A percentile compares a stretch with the other conserved stretches of the same genome.
These are phyloP conservation scores for Glarea lozoyensis DNA, from an alignment of 495 filamentous ascomycete genomes.

Conservation along the genomic window DNA sequence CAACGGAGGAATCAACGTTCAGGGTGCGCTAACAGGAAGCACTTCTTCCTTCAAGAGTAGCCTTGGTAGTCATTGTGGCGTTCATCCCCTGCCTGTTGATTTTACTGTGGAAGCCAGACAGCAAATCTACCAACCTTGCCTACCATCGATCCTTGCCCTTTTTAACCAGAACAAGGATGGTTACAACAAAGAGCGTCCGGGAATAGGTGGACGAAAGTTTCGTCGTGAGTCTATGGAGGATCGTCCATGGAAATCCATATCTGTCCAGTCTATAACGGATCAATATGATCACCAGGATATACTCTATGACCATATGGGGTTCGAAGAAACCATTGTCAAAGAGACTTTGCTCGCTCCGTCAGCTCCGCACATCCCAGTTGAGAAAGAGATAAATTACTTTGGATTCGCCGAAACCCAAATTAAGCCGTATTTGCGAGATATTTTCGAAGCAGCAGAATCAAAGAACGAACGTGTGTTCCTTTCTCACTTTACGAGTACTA, in stretches of 20 bases:
- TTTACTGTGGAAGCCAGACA: conserved; percentile 35
- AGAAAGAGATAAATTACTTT: conserved; percentile 35
- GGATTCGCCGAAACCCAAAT: conserved; percentile 38
- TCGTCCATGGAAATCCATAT: conserved; percentile 34
- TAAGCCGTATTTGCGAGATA: conserved; percentile 32
- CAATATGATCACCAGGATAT: conserved; percentile 33
- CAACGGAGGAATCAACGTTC: conserved; percentile 35
- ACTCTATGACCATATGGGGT: conserved; percentile 32
- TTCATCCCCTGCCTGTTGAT: conserved; percentile 35
- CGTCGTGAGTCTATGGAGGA: conserved; percentile 2
- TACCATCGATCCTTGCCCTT: conserved; percentile 34
- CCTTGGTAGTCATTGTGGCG: conserved; percentile 36
- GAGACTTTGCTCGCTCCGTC: conserved; percentile 22
- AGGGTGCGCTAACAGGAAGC: conserved; percentile 32
- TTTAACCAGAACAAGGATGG: conserved; percentile 31
- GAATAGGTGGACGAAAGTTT: conserved; percentile 21
- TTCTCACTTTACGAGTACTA: conserved; percentile 37
- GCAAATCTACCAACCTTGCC: conserved; percentile 42
- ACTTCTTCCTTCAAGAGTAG: conserved; percentile 39
- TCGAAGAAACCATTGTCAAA: conserved; percentile 28
- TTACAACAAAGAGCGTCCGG: conserved; percentile 11
- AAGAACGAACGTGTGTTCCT: conserved; percentile 37
- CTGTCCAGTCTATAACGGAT: conserved; percentile 39
- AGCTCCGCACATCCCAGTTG: conserved; percentile 25
- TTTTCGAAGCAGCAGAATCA: conserved; percentile 31